phyloP scores from a whole-genome alignment of 441 rosid genomes.

The Daphne laureola region DNA sequence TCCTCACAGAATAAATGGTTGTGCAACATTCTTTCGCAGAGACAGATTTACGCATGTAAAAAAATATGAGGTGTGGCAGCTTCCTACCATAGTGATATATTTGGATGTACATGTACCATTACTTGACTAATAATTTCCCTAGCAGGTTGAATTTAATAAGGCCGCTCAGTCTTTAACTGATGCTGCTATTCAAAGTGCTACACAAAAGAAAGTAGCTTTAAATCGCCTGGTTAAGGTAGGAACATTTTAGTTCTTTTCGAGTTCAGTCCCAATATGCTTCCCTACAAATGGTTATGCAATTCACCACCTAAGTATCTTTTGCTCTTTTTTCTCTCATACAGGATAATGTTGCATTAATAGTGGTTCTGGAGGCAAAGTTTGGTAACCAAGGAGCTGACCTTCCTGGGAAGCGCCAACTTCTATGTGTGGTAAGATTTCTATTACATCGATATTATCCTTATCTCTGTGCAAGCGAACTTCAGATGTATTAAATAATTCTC shows the following conservation, averaged over 20 bases:
- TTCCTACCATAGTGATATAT: constrained; percentile 2
- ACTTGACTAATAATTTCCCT: constrained; percentile 17
- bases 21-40: constrained; percentile 84
- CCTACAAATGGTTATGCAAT: constrained; percentile 12
- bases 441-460: not conserved
- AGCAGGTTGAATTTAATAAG: constrained; percentile 85
- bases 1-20: constrained; percentile 58
- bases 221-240: constrained; percentile 73
- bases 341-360: constrained; percentile 87
- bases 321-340: constrained; percentile 16
- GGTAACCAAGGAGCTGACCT: constrained; percentile 61
- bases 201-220: constrained; percentile 78
- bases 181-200: constrained; percentile 50
- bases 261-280: not conserved
- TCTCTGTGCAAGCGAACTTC: not conserved
- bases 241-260: constrained; percentile 9
- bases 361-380: constrained; percentile 76
- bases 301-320: no score
- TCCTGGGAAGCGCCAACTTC: constrained; percentile 80
- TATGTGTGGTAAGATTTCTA: constrained; percentile 61
- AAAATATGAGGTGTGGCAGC: constrained; percentile 65
- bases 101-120: constrained; percentile 3
- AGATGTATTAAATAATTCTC: no score
- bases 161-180: constrained; percentile 94
- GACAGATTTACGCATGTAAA: constrained; percentile 85